These are phyloP conservation scores for Vitis rotundifolia DNA, from an alignment of 164 flowering plant species.

Conservation along the genomic window DNA sequence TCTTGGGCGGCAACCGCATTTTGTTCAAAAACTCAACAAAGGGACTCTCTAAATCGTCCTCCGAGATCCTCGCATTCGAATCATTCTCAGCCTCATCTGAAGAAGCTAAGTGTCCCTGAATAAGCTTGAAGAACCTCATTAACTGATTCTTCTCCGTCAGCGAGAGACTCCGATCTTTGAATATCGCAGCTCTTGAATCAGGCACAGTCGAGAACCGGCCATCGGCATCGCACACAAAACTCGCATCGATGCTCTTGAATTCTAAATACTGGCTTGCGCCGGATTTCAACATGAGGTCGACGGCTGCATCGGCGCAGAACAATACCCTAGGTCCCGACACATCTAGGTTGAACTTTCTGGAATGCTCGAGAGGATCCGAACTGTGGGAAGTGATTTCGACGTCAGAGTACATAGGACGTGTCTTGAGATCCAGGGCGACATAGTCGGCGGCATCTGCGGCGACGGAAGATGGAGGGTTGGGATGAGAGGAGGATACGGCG, in stretches of 20 bases:
- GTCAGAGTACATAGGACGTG: conserved; percentile 46
- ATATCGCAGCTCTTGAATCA: conserved; percentile 75
- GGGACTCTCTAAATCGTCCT: conserved; percentile 81
- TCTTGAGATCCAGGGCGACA: conserved; percentile 22
- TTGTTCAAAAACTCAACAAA: conserved; percentile 70
- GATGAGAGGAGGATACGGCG: conserved; percentile 14
- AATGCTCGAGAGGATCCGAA: conserved; percentile 23
- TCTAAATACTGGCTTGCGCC: conserved; percentile 67
- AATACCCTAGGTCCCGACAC: conserved; percentile 78
- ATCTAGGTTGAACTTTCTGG: conserved; percentile 65
- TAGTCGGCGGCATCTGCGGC: conserved; percentile 11
- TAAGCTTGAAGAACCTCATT: conserved; percentile 81
- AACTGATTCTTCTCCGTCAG: conserved; percentile 75
- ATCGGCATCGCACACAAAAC: conserved; percentile 40
- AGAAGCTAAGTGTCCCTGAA: conserved; percentile 51
- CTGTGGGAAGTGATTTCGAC: conserved; percentile 42
- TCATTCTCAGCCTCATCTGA: conserved; percentile 8
- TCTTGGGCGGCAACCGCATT: conserved; percentile 70
- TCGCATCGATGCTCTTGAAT: conserved; percentile 76
- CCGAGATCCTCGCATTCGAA: conserved; percentile 42
- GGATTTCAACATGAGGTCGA: conserved; percentile 63
- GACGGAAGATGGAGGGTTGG: neutral
- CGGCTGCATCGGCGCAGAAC: conserved; percentile 68
- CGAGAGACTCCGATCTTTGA: conserved; percentile 55
- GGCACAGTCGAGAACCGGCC: conserved; percentile 61